Evolutionary conservation across 202 grass and related monocot genomes (phyloP).

Genomic region (Miscanthus sacchariflorus): DNA sequence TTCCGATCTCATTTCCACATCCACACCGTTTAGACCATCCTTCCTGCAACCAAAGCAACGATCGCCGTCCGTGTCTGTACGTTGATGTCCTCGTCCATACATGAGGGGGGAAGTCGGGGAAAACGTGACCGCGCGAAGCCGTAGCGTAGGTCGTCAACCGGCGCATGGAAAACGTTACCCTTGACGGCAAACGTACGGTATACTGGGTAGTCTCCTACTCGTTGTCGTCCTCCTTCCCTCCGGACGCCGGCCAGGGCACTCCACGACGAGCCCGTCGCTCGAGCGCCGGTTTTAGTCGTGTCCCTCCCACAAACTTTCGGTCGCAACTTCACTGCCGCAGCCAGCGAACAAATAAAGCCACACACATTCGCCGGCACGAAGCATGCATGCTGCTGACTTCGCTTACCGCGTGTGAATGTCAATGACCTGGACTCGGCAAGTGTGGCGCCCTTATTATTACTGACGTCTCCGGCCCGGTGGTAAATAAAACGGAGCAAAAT

Average conservation of each 20-base stretch:
- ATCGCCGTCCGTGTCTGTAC: background rate
- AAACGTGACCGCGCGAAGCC: background rate
- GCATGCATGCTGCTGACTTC: background rate
- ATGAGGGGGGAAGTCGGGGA: background rate
- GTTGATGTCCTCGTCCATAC: background rate
- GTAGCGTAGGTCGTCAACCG: too few species aligned
- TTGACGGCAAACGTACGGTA: too few species aligned
- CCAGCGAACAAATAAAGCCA: background rate
- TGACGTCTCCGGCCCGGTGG: background rate
- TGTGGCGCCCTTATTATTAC: background rate
- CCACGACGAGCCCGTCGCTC: background rate
- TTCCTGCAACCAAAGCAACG: too few species aligned
- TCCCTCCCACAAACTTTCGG: background rate
- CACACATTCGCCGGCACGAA: too few species aligned
- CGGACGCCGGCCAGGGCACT: background rate
- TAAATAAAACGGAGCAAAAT: background rate
- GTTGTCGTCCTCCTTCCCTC: background rate
- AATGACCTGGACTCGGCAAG: background rate
- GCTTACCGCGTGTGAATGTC: slow-evolving; percentile 3
- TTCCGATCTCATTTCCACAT: too few species aligned
- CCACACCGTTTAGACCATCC: too few species aligned
- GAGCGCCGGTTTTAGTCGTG: background rate
- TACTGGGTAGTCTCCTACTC: too few species aligned
- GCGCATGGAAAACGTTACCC: background rate
- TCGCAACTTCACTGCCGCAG: background rate